Conservation (phyloP, 768 basidiomycete species). For the Serendipita sp. region DNA sequence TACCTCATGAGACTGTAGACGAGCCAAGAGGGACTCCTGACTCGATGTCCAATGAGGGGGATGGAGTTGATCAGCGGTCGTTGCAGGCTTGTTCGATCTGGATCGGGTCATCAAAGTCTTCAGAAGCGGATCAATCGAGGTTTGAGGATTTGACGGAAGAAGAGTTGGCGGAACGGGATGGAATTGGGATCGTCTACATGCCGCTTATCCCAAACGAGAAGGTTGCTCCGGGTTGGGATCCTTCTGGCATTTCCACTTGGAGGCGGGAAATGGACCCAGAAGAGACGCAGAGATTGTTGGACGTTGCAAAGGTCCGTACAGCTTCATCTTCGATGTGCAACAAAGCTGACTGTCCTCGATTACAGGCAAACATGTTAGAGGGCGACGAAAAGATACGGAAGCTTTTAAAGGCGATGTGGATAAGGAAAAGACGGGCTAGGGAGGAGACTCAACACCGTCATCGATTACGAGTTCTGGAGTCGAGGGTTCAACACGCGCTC, state of each 20-base stretch:
- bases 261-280: conserved; percentile 11
- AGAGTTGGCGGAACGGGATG: conserved; percentile 12
- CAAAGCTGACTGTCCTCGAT: background rate
- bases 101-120: conserved; percentile 14
- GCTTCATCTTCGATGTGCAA: background rate
- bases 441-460: background rate
- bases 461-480: background rate
- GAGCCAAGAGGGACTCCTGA: background rate
- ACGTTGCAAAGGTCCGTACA: conserved; percentile 13
- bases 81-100: conserved; percentile 13
- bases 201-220: conserved; percentile 14
- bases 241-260: conserved; percentile 14
- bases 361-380: conserved; percentile 14
- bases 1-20: background rate
- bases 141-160: conserved; percentile 14
- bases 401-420: conserved; percentile 15
- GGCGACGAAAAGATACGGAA: conserved; percentile 14
- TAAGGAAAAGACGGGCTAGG: conserved; percentile 13
- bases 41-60: no score
- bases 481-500: background rate
- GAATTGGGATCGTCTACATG: conserved; percentile 17
- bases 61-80: background rate
- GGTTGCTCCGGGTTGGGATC: conserved; percentile 14
- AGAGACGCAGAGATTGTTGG: conserved; percentile 14
- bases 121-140: conserved; percentile 10